A percentile compares a stretch with the other conserved stretches of the same genome.
Evolutionary conservation across 2,329 filamentous ascomycete genomes (phyloP).

Genomic region (Apiospora malaysiana): DNA sequence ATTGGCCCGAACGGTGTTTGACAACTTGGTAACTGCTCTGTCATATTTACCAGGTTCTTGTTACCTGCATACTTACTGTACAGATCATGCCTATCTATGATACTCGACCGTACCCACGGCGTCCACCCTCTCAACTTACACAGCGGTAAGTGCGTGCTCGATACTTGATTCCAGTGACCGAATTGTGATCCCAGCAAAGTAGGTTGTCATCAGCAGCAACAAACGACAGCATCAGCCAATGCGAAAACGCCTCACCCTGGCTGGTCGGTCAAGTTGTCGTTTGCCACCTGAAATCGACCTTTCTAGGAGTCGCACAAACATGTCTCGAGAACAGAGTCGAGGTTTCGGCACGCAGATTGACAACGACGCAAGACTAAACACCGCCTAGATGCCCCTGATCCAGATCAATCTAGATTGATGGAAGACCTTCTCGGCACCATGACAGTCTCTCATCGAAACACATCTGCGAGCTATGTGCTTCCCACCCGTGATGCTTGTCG

Average conservation of each 20-base stretch:
- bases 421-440: not conserved
- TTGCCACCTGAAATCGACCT: slow-evolving; percentile 1
- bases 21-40: not conserved
- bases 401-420: slow-evolving; percentile 6
- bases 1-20: slow-evolving; percentile 27
- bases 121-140: not conserved
- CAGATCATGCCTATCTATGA: not conserved
- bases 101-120: not conserved
- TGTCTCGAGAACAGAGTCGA: slow-evolving; percentile 11
- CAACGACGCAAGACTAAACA: not conserved
- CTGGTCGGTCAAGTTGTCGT: not conserved
- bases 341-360: slow-evolving; percentile 13
- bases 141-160: not conserved
- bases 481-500: not conserved
- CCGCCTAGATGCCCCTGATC: not conserved
- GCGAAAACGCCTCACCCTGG: not conserved
- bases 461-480: not conserved
- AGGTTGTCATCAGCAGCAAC: not conserved
- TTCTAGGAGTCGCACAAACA: not conserved
- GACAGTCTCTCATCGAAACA: not conserved
- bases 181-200: not conserved
- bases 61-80: not conserved
- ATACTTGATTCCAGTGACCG: not conserved
- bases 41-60: not conserved
- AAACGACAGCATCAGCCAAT: not conserved